Evolutionary conservation across 2,329 filamentous ascomycete genomes (phyloP).

Genomic region (Verticillium nubilum): DNA sequence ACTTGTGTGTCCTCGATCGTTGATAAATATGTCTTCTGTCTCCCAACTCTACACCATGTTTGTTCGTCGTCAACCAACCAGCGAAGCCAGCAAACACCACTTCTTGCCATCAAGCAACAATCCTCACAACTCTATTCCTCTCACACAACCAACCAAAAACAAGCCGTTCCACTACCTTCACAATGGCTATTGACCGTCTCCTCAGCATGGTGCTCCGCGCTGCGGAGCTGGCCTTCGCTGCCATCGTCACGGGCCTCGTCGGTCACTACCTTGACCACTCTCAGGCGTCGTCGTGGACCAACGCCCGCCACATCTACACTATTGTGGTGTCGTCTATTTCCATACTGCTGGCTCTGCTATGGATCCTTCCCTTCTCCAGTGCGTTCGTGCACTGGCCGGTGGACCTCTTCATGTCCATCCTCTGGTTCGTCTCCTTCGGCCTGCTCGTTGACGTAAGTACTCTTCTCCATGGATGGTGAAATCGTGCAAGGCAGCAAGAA

Average conservation of each 20-base stretch:
- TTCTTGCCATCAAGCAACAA: not conserved
- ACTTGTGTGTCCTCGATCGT: not conserved
- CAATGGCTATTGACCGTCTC: conserved; percentile 34
- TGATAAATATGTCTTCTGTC: conserved; percentile 10
- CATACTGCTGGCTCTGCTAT: conserved; percentile 64
- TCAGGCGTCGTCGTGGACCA: conserved; percentile 42
- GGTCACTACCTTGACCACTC: conserved; percentile 57
- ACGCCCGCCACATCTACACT: conserved; percentile 69
- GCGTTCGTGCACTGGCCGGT: conserved; percentile 66
- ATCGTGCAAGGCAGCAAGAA: no score
- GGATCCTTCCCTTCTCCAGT: conserved; percentile 65
- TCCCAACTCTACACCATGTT: not conserved
- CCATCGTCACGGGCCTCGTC: conserved; percentile 66
- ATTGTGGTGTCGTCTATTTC: conserved; percentile 65
- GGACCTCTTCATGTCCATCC: conserved; percentile 62
- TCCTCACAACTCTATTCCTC: not conserved
- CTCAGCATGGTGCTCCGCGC: conserved; percentile 31
- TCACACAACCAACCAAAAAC: not conserved
- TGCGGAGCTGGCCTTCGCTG: conserved; percentile 61
- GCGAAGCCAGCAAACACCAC: not conserved
- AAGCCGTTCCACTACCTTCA: not conserved
- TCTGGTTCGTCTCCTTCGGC: conserved; percentile 67
- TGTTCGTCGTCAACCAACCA: not conserved
- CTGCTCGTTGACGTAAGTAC: conserved; percentile 55
- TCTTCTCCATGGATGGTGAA: not conserved